Conservation (phyloP, 176 grass and related monocot species). For the Stipa capillata region DNA sequence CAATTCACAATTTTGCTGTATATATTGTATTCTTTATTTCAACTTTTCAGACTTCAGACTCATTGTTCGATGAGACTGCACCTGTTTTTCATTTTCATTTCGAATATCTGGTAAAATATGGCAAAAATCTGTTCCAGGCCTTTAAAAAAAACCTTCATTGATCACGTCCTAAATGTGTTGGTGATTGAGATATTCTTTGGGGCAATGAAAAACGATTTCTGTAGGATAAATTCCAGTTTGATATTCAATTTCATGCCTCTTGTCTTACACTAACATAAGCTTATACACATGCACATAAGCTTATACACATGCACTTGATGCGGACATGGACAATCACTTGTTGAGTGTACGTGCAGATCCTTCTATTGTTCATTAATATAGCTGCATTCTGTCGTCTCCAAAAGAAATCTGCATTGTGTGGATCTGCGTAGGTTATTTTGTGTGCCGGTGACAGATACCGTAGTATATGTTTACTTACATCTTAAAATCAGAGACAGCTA, state of each 20-base stretch:
- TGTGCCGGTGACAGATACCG: not conserved
- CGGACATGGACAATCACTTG: constrained; percentile 7
- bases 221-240: constrained; percentile 8
- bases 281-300: too few species aligned
- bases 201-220: not conserved
- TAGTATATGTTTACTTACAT: not conserved
- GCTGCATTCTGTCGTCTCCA: not conserved
- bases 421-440: not conserved
- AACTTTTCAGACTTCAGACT: not conserved
- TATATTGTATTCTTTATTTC: not conserved
- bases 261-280: not conserved
- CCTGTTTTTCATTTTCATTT: constrained; percentile 7
- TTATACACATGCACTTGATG: not conserved
- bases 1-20: not conserved
- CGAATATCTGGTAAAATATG: not conserved
- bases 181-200: constrained; percentile 1
- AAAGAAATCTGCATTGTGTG: constrained; percentile 7
- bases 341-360: not conserved
- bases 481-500: not conserved
- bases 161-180: not conserved
- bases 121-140: not conserved
- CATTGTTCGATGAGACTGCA: not conserved
- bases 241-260: not conserved
- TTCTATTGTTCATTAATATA: constrained; percentile 13
- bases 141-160: not conserved